A percentile compares a stretch with the other conserved stretches of the same genome.
Conservation (phyloP, 352 stramenopile genomes). For the Phytophthora meadii region DNA sequence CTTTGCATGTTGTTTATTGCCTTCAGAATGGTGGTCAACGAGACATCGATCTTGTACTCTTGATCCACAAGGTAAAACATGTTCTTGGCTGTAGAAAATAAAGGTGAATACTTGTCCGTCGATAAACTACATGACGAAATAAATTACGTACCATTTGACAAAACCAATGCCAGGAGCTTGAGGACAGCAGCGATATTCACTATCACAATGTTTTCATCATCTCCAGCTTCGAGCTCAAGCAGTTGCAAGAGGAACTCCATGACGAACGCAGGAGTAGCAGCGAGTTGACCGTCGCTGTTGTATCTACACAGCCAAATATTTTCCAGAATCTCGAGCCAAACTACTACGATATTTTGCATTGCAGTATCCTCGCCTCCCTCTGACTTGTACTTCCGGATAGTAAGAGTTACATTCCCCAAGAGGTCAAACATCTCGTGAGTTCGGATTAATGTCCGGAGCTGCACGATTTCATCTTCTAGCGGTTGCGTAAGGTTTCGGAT, state of each 20-base stretch:
- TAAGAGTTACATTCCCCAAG: slow-evolving; percentile 13
- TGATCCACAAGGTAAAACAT: slow-evolving; percentile 9
- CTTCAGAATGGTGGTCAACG: slow-evolving; percentile 11
- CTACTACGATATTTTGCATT: slow-evolving; percentile 11
- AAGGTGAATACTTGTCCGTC: neutral
- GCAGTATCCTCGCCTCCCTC: slow-evolving; percentile 10
- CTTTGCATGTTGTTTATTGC: neutral
- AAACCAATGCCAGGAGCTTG: slow-evolving; percentile 25
- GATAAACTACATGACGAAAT: neutral
- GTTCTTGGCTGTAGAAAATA: slow-evolving; percentile 32
- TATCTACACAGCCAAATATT: slow-evolving; percentile 42
- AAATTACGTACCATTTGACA: slow-evolving; percentile 31
- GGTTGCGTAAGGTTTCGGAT: slow-evolving; percentile 40
- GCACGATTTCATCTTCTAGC: neutral
- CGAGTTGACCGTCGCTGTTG: slow-evolving; percentile 40
- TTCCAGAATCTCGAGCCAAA: slow-evolving; percentile 42
- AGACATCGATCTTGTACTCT: slow-evolving; percentile 28
- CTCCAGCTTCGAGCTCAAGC: slow-evolving; percentile 12
- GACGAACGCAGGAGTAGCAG: slow-evolving; percentile 14
- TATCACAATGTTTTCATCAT: neutral
- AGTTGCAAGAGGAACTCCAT: slow-evolving; percentile 28
- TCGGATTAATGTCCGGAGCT: slow-evolving; percentile 18
- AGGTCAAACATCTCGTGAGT: slow-evolving; percentile 30
- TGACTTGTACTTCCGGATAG: neutral
- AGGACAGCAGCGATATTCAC: slow-evolving; percentile 20